Conservation (phyloP, 108 stramenopile genomes). For the Nitzschia inconspicua region DNA sequence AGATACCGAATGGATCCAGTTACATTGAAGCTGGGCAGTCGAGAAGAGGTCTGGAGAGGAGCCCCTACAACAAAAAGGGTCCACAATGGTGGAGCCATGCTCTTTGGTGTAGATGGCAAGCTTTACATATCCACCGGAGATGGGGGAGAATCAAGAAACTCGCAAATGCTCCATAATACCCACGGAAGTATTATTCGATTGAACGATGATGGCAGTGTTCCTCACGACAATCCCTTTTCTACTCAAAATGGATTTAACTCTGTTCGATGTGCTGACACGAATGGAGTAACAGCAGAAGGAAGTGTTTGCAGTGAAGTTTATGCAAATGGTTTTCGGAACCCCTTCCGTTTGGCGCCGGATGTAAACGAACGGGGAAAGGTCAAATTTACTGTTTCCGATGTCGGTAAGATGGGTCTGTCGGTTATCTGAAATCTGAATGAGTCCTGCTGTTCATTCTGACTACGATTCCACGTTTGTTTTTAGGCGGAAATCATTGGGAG, state of each 20-base stretch:
- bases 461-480: too few species aligned
- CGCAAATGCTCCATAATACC: not conserved
- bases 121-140: constrained; percentile 17
- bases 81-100: constrained; percentile 23
- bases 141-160: not conserved
- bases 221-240: constrained; percentile 29
- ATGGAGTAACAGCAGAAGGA: not conserved
- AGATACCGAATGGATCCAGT: too few species aligned
- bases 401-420: too few species aligned
- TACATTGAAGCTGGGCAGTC: too few species aligned
- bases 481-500: constrained; percentile 27
- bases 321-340: constrained; percentile 32
- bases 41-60: too few species aligned
- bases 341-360: constrained; percentile 27
- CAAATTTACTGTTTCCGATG: constrained; percentile 21
- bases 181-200: constrained; percentile 25
- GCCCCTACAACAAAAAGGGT: not conserved
- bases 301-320: constrained; percentile 22
- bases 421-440: too few species aligned
- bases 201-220: constrained; percentile 25
- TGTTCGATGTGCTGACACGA: constrained; percentile 5
- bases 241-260: not conserved
- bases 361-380: constrained; percentile 7
- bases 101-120: constrained; percentile 26
- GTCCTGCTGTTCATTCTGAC: too few species aligned